Base-by-base conservation (phyloP, 768 basidiomycete species). In the Flagelloscypha sp. region DNA sequence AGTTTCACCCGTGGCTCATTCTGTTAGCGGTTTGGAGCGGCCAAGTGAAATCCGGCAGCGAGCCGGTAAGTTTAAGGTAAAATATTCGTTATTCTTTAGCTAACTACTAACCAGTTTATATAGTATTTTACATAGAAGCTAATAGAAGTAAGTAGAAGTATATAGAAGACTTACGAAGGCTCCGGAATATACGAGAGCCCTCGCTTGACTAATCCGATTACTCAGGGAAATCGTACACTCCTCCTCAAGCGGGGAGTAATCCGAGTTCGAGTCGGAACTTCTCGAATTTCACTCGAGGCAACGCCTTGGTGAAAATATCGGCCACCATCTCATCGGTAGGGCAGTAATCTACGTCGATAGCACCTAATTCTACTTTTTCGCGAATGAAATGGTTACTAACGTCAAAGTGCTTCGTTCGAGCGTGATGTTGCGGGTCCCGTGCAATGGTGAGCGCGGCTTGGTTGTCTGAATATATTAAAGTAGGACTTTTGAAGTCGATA, bases 281-380 rank as follows among this genome's bases (percentile, higher is more conserved):
- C 10, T n/a, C 23, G 24, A 24, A 36, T 3, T 23, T 37, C 1
- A 8, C n/a, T 3, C 20, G 7, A 6, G 12, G 15, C 1, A 56
- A 44, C 0, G 48, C 35, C 41, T 65, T 65, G 2, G 58, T 64
- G 34, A 65, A 48, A 4, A 53, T 36, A 41, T 65, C 61, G 4
- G 63, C 60, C 4, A 44, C 18, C 35, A 57, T 59, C 24, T 55
- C 40, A 4, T 27, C 25, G 0, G 56, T 52, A 2, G 53, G 40
- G 21, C 52, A 42, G 27, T 56, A 51, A 7, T 32, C 17, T 8
- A 59, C 35, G 1, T 11, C 3, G 22, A 65, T 38, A 3, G 44
- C 39, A 9, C 43, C 41, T n/a, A 47, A 40, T 4, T 41, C 33
- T 19, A 54, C 44, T 17, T 48, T 41, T 18, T 61, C 49, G 1